Evolutionary conservation across 169 alveolate species (phyloP), one percentile per base, ranked within the genome.

Genomic region (Plasmodium adleri): DNA sequence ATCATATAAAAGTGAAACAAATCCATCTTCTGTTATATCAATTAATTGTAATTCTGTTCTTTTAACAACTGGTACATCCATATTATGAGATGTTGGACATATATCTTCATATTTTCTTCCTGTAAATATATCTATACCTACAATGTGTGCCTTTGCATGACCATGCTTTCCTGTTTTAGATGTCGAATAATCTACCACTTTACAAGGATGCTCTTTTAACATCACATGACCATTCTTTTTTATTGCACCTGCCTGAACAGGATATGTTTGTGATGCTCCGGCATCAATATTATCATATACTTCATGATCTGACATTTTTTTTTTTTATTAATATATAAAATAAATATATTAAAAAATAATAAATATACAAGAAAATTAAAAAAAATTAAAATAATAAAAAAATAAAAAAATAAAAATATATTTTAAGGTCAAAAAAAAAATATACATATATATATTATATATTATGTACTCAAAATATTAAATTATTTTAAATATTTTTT

Each of bases 111-210:
- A 96, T 87, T 97, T 97, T 92, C 97, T 98, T 49, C 98, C 99
- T 28, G 99, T 98, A 96, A 99, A 99, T 90, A 99, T 98, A 90
- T 99, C 99, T 39, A 97, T 93, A 72, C 99, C 99, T 70, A 98
- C 98, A 88, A 99, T 97, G 96, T 97, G 97, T 17, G 99, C 99
- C 95, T 99, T 99, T 66, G 99, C 99, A 95, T 98, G 99, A 50
- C 99, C 99, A 96, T 98, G 99, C 96, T 99, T 99, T 58, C 99
- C 99, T 7, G 99, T 97, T 95, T 99, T 99, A 64, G 99, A 97
- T 1, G 99, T 98, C 32, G 99, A 96, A 88, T 96, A 96, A 74
- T 97, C 99, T 32, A 97, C 98, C 32, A 98, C 99, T 94, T 97
- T 98, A 97, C 99, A 98, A 26, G 99, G 99, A 94, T 97, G 97